Evolutionary conservation across 805 yeast genomes (phyloP).

Genomic region (Yamadazyma takamatsuzukensis): DNA sequence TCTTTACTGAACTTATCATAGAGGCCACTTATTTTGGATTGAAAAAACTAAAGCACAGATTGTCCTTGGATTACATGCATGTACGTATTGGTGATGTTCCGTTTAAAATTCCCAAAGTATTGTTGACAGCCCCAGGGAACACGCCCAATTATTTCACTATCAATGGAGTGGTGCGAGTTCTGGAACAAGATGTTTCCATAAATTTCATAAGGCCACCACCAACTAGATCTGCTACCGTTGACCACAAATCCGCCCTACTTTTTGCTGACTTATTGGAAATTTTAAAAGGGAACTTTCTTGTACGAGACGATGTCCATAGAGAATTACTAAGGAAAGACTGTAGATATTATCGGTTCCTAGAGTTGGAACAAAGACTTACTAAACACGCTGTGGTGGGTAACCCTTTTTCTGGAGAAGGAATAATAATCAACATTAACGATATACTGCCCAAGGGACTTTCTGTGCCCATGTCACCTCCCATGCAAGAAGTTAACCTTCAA

Average conservation of each 20-base stretch:
- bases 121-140: conserved; percentile 63
- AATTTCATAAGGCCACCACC: conserved; percentile 76
- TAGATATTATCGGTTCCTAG: conserved; percentile 69
- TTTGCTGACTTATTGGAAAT: conserved; percentile 55
- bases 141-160: conserved; percentile 73
- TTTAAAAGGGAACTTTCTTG: conserved; percentile 51
- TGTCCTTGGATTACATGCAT: conserved; percentile 48
- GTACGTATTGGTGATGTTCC: conserved; percentile 55
- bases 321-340: conserved; percentile 62
- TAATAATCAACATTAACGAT: conserved; percentile 49
- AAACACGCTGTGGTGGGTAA: conserved; percentile 48
- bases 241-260: conserved; percentile 48
- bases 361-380: conserved; percentile 68
- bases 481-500: conserved; percentile 30
- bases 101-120: conserved; percentile 55
- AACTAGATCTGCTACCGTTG: conserved; percentile 51
- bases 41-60: conserved; percentile 46
- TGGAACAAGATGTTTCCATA: conserved; percentile 24
- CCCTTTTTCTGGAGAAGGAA: conserved; percentile 54
- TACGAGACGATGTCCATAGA: conserved; percentile 52
- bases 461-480: conserved; percentile 15
- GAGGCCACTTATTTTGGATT: conserved; percentile 75
- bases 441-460: conserved; percentile 7
- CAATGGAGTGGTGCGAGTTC: conserved; percentile 43
- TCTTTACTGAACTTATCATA: conserved; percentile 55